Evolutionary conservation across 306 rosid genomes (phyloP).

Genomic region (Dryas octopetala): DNA sequence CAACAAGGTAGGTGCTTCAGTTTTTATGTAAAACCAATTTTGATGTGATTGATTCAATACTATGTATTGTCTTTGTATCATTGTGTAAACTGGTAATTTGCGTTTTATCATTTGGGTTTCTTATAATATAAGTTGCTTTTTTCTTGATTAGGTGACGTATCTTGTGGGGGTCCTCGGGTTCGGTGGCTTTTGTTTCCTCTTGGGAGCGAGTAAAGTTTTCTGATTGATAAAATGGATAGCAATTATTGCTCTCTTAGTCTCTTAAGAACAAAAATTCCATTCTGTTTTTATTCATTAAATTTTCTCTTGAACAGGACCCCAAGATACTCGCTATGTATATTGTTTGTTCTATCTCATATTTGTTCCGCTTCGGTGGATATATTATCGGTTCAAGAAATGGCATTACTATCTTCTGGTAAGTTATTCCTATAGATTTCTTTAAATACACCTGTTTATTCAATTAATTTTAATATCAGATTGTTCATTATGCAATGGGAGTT

Average conservation of each 20-base stretch:
- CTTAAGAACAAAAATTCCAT: not conserved
- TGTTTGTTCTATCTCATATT: constrained; percentile 79
- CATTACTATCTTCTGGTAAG: constrained; percentile 94
- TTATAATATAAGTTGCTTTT: not conserved
- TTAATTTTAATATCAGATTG: not conserved
- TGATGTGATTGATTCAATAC: not conserved
- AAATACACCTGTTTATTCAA: not conserved
- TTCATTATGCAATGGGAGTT: not conserved
- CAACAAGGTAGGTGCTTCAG: constrained; percentile 52
- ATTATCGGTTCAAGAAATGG: constrained; percentile 94
- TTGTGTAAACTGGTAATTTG: not conserved
- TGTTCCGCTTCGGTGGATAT: constrained; percentile 96
- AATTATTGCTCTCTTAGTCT: not conserved
- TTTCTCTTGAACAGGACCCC: constrained; percentile 66
- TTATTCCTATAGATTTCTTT: constrained; percentile 3
- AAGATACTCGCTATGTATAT: constrained; percentile 73
- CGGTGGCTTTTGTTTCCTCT: constrained; percentile 86
- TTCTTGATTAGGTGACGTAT: constrained; percentile 63
- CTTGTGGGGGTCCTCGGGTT: constrained; percentile 72
- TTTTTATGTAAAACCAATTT: constrained; percentile 15
- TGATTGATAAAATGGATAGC: constrained; percentile 15
- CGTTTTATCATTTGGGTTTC: not conserved
- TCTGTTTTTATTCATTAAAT: constrained; percentile 6
- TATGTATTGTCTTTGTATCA: not conserved
- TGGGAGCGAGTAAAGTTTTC: constrained; percentile 69